Conservation (phyloP, 495 filamentous ascomycete species). For the Aspergillus bridgeri region DNA sequence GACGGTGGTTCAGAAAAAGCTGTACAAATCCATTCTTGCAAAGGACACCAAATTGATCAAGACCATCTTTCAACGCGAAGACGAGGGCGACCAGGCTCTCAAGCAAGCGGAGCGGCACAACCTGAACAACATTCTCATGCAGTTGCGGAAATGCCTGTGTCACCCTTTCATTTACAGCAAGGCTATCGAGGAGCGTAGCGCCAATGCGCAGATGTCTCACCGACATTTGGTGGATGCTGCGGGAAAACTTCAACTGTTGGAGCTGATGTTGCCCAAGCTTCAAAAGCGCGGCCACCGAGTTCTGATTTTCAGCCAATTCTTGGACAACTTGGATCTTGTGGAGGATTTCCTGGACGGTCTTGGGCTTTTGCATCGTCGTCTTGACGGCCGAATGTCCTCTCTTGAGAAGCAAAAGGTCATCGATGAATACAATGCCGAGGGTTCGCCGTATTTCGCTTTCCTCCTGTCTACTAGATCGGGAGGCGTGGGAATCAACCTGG, state of each 20-base stretch:
- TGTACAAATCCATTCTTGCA: slow-evolving; percentile 89
- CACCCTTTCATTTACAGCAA: slow-evolving; percentile 93
- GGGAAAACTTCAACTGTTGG: slow-evolving; percentile 81
- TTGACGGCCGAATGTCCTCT: slow-evolving; percentile 78
- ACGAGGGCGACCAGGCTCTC: slow-evolving; percentile 34
- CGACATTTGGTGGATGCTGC: slow-evolving; percentile 87
- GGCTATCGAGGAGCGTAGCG: slow-evolving; percentile 77
- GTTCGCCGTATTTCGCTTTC: slow-evolving; percentile 82
- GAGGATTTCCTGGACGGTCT: slow-evolving; percentile 85
- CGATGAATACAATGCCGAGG: slow-evolving; percentile 84
- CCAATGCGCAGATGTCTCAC: slow-evolving; percentile 51
- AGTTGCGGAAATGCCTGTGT: slow-evolving; percentile 89
- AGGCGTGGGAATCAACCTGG: slow-evolving; percentile 96
- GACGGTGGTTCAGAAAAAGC: slow-evolving; percentile 85
- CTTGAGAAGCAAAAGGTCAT: slow-evolving; percentile 91
- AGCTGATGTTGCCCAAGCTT: slow-evolving; percentile 87
- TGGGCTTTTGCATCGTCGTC: slow-evolving; percentile 65
- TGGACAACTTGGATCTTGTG: slow-evolving; percentile 81
- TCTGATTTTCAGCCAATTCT: slow-evolving; percentile 93
- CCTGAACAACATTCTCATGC: slow-evolving; percentile 91
- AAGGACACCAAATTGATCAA: slow-evolving; percentile 87
- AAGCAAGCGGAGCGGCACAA: slow-evolving; percentile 69
- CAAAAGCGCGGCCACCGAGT: slow-evolving; percentile 86
- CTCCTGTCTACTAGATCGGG: slow-evolving; percentile 90
- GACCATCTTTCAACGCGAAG: slow-evolving; percentile 67